Base-by-base conservation (phyloP, 2,329 filamentous ascomycete species). In the Plenodomus lindquistii region DNA sequence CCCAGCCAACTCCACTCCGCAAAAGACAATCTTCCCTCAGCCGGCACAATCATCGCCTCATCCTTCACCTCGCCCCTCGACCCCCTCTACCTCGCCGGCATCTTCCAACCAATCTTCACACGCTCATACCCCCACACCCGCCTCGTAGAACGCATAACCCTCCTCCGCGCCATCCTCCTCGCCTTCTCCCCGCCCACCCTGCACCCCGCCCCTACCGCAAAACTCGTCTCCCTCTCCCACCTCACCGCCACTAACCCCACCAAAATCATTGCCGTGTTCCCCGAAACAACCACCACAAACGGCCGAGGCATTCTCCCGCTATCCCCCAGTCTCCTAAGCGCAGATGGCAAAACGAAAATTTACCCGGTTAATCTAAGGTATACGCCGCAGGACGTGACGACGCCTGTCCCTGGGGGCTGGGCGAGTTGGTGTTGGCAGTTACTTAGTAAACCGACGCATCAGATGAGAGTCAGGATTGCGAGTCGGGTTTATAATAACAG, bases 41-140 rank as follows among this genome's bases (percentile, higher is more conserved):
- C 87, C 4, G 85, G 88, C 39, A 88, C 87, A 46, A 80, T 99
- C 60, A 94, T 99, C 63, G 92, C 91, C 40, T 88, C 89, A 42
- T 94, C 91, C 53, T 94, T 92, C 70, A 97, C 92, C 27, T 95
- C 89, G 9, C 94, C 94, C 8, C 84, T 99, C 69, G 94, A 99
- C 71, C 87, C 91, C 15, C 78, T 99, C 47, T 99, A 97, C 73
- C 85, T 99, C 19, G 91, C 94, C 50, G 92, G 91, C 55, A 91
- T 97, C 66, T 99, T 97, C 77, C 91, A 97, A 70, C 94, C 94
- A 2, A 82, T 99, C 70, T 97, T 99, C 75, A 95, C 91, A 10
- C 79, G 89, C 38, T 90, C 88, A 0, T 97, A 91, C 71, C 91
- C 92, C 0, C 77, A 80, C 50, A 87, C 85, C 2, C 82, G 84